Conservation (phyloP, 768 basidiomycete genomes). For the Mycena vitilis region DNA sequence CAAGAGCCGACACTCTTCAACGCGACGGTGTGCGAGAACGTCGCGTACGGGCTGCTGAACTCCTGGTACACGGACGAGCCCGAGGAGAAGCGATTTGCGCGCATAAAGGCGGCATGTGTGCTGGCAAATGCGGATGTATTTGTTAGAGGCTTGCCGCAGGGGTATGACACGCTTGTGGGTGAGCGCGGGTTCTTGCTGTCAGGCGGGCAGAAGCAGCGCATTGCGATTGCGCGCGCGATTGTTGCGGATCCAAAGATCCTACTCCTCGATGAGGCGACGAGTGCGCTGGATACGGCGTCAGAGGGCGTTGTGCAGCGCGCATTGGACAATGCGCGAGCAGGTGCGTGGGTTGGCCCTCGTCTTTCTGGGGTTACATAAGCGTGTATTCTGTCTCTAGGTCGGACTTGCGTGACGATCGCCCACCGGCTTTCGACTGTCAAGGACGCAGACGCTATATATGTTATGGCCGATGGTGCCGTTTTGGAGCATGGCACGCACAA, state of each 20-base stretch:
- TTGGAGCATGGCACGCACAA: slow-evolving; percentile 85
- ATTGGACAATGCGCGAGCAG: slow-evolving; percentile 75
- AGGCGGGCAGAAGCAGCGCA: slow-evolving; percentile 89
- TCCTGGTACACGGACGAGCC: slow-evolving; percentile 73
- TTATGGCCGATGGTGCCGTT: slow-evolving; percentile 89
- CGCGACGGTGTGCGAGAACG: slow-evolving; percentile 83
- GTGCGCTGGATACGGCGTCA: slow-evolving; percentile 87
- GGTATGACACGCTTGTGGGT: slow-evolving; percentile 77
- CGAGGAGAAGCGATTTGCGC: slow-evolving; percentile 75
- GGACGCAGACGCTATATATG: slow-evolving; percentile 85
- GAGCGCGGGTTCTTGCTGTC: slow-evolving; percentile 89
- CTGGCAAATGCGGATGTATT: slow-evolving; percentile 91
- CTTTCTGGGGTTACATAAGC: slow-evolving; percentile 15
- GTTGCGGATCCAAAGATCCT: slow-evolving; percentile 88
- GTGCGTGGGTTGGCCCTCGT: neutral
- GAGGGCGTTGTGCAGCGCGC: slow-evolving; percentile 92
- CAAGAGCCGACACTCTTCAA: slow-evolving; percentile 91
- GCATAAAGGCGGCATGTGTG: slow-evolving; percentile 88
- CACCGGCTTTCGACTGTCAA: slow-evolving; percentile 87
- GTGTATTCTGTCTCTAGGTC: slow-evolving; percentile 47
- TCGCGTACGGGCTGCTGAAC: slow-evolving; percentile 85
- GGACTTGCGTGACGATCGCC: slow-evolving; percentile 64
- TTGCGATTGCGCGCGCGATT: slow-evolving; percentile 90
- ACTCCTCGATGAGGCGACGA: slow-evolving; percentile 89
- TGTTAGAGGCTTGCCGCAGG: slow-evolving; percentile 79